Percentiles rank a stretch among this genome's conserved stretches.
Conservation (phyloP, 192 early-diverging fungal species). For the Coemansia sp. region DNA sequence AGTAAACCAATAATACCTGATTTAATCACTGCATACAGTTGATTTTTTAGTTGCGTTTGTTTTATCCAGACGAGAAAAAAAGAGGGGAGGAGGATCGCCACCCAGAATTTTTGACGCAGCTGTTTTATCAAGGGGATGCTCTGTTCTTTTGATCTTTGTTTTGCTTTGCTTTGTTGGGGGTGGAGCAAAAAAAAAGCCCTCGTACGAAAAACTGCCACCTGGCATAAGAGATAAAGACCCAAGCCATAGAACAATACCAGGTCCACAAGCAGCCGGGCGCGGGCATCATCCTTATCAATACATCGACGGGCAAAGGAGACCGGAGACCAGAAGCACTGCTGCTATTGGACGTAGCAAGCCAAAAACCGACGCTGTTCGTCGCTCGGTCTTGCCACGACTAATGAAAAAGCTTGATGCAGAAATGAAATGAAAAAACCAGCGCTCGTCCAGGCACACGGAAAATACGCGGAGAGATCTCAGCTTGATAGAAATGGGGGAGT, state of each 20-base stretch:
- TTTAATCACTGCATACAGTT: not conserved
- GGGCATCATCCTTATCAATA: not conserved
- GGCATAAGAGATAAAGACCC: not conserved
- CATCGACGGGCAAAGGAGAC: not conserved
- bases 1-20: not conserved
- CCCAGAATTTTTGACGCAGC: not conserved
- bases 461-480: not conserved
- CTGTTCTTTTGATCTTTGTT: not conserved
- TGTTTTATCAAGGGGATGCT: not conserved
- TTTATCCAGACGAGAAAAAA: not conserved
- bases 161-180: constrained; percentile 4
- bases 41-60: not conserved
- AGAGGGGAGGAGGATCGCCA: not conserved
- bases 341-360: not conserved
- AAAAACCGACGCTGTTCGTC: not conserved
- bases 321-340: not conserved
- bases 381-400: not conserved
- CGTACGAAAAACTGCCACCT: constrained; percentile 12
- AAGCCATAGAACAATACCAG: not conserved
- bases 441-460: not conserved
- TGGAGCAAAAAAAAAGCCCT: not conserved
- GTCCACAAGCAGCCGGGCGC: not conserved
- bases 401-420: not conserved
- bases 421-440: not conserved
- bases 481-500: no score